Evolutionary conservation across 2,329 filamentous ascomycete species (phyloP).

Genomic region (Thermothelomyces thermophilus): DNA sequence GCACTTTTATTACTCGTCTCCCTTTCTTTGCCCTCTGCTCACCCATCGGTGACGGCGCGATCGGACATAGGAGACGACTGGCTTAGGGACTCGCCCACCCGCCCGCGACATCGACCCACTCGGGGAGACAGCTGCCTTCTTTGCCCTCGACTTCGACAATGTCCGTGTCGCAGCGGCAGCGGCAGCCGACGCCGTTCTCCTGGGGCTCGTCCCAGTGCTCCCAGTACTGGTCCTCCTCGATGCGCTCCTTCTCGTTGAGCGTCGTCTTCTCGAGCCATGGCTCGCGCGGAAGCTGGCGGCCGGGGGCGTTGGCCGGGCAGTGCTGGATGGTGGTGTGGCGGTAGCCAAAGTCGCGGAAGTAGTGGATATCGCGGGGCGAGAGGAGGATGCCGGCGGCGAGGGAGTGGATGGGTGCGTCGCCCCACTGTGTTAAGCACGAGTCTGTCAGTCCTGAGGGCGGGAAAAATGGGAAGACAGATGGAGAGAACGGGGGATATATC

Average conservation of each 20-base stretch:
- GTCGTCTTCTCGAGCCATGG: conserved; percentile 81
- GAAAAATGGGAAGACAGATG: neutral
- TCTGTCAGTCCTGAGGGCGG: neutral
- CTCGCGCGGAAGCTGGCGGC: conserved; percentile 71
- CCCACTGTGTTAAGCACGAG: conserved; percentile 59
- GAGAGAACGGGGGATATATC: no score
- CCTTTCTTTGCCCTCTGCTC: no score
- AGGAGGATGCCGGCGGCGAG: conserved; percentile 88
- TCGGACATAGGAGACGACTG: no score
- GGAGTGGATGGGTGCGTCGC: conserved; percentile 96
- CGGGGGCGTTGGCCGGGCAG: conserved; percentile 90
- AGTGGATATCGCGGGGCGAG: conserved; percentile 78
- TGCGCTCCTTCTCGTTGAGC: conserved; percentile 70
- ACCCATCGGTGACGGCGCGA: no score
- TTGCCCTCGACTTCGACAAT: conserved; percentile 98
- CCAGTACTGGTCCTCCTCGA: conserved; percentile 96
- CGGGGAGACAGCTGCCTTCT: conserved; percentile 85
- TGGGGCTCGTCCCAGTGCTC: conserved; percentile 77
- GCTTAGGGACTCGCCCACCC: conserved; percentile 62
- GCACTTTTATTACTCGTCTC: neutral
- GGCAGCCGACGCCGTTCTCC: conserved; percentile 94
- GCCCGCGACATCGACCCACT: conserved; percentile 96
- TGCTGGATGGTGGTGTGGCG: conserved; percentile 98
- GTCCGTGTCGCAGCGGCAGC: conserved; percentile 94
- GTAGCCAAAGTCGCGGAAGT: conserved; percentile 98